phyloP scores from a whole-genome alignment of 257 asterid genomes.

The Solanum medicagineum region DNA sequence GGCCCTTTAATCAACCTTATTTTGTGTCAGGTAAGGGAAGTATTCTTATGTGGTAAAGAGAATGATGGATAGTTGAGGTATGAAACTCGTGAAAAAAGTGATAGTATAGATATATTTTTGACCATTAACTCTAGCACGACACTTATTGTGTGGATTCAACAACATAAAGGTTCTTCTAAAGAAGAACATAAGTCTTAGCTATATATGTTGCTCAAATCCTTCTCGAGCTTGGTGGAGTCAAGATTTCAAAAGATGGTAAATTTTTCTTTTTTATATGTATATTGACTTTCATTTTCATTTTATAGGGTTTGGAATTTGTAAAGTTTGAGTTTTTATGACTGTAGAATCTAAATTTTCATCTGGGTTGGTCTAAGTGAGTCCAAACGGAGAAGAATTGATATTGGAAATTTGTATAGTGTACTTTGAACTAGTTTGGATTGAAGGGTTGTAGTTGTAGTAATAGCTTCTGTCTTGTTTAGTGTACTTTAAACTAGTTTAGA shows the following conservation, averaged over 20 bases:
- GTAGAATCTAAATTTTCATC: background rate
- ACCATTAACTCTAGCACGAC: no score
- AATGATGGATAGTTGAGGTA: no score
- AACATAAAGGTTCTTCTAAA: no score
- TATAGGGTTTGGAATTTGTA: background rate
- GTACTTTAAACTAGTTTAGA: background rate
- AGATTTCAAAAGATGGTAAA: conserved; percentile 18
- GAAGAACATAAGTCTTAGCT: no score
- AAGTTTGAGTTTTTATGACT: background rate
- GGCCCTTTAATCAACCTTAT: background rate
- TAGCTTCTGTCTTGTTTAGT: background rate
- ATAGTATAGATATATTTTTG: no score
- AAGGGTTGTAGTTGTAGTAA: background rate
- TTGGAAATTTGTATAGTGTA: background rate
- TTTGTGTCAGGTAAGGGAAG: background rate
- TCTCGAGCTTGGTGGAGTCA: conserved; percentile 45
- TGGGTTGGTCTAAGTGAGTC: background rate
- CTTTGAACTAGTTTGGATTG: background rate
- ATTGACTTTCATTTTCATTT: background rate
- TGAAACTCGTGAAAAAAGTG: no score
- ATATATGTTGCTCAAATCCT: no score
- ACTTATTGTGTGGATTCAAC: no score
- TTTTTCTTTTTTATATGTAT: background rate
- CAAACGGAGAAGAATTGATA: background rate
- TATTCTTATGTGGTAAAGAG: background rate